These are phyloP conservation scores for Phytomonas sp. DNA, from an alignment of 208 protist genomes.

Conservation along the genomic window DNA sequence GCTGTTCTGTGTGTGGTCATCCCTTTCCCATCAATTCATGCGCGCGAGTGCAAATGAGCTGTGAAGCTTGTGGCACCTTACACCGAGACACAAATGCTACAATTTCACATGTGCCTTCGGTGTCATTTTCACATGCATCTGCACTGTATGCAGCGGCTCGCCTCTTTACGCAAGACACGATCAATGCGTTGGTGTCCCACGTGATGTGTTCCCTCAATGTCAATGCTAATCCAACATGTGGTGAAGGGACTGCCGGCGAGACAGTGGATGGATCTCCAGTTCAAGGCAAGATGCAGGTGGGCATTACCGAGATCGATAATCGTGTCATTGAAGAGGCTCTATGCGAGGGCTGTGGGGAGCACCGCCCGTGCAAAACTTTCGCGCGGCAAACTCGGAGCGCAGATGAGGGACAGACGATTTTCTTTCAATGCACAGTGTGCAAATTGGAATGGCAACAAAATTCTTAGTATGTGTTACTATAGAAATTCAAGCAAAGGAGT, in stretches of 20 bases:
- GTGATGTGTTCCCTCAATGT: slow-evolving; percentile 2
- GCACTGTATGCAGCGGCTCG: slow-evolving; percentile 19
- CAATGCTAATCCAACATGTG: slow-evolving; percentile 7
- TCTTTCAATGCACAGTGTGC: slow-evolving; percentile 86
- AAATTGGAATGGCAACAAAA: slow-evolving; percentile 84
- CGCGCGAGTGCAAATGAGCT: slow-evolving; percentile 17
- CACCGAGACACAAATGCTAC: slow-evolving; percentile 23
- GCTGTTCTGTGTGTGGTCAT: slow-evolving; percentile 61
- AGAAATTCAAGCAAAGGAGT: neutral
- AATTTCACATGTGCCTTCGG: slow-evolving; percentile 10
- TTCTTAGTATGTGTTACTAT: slow-evolving; percentile 42
- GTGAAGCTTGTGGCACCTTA: slow-evolving; percentile 22
- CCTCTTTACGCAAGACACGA: slow-evolving; percentile 42
- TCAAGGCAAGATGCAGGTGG: slow-evolving; percentile 8
- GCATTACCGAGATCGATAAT: slow-evolving; percentile 62
- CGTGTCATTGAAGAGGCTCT: slow-evolving; percentile 81
- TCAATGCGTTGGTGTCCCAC: slow-evolving; percentile 7
- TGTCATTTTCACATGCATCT: neutral
- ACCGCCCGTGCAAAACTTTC: slow-evolving; percentile 71
- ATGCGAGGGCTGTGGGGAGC: slow-evolving; percentile 68
- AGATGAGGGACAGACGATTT: slow-evolving; percentile 90
- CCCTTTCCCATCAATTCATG: slow-evolving; percentile 31
- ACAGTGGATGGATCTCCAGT: neutral
- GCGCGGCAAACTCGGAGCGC: slow-evolving; percentile 84
- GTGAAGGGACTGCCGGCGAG: slow-evolving; percentile 1